Base-by-base conservation (phyloP, 768 basidiomycete species). In the Panus rudis region DNA sequence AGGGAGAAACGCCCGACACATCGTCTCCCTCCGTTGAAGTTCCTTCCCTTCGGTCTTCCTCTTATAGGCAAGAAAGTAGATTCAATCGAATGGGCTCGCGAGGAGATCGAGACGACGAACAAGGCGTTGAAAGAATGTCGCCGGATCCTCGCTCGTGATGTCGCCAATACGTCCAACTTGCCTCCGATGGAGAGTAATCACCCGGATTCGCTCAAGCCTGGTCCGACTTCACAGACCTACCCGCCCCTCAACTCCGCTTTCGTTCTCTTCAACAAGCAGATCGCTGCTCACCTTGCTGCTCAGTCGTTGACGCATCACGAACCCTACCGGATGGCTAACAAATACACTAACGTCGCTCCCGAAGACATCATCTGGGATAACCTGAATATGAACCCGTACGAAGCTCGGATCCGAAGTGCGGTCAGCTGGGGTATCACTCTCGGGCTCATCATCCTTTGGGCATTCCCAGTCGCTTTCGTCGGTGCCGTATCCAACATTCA, bases 281-380 rank as follows among this genome's bases (percentile, higher is more conserved):
- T 96, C 48, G 85, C 88, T 3, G 92, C 93, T 14, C 92, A 98
- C 63, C 68, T 97, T 61, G 91, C 87, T 1, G 73, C 75, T 26
- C 81, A 92, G 62, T 68, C 70, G 3, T 64, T 93, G 31, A 66
- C 78, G 5, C 87, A 93, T 61, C 81, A 93, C 56, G 77, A 80
- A 40, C 90, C 90, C 20, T 89, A 88, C 53, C 67, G 76, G 13
- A 96, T 97, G 91, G 70, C 72, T 8, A 68, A 69, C 21, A 78
- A 79, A 39, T 85, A 81, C 56, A 73, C 83, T 30, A 93, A 96
- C 60, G 81, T 94, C 41, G 74, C 84, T 0, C 92, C 93, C 0
- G 71, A 75, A 22, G 92, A 96, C 62, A 84, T 99, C 35, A 84
- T 98, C 49, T 98, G 94, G 93, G 64, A 73, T 3, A 97, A 96